Evolutionary conservation across 1,139 yeast genomes (phyloP).

Genomic region (Nakaseomyces kungkrabaensis): DNA sequence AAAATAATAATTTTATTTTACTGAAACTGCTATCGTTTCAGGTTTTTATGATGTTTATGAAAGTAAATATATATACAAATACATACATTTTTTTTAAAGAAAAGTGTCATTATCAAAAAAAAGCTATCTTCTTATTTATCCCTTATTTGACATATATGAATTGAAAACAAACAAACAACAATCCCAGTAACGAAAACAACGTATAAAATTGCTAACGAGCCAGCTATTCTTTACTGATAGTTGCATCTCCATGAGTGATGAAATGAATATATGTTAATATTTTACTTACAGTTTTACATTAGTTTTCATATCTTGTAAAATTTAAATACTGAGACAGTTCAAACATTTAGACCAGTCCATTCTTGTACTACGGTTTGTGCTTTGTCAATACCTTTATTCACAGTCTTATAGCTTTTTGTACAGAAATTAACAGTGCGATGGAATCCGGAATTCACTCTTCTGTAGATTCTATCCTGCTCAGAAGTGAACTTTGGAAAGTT

Average conservation of each 20-base stretch:
- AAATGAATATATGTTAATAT: neutral
- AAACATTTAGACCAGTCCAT: slow-evolving; percentile 15
- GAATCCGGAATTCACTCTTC: slow-evolving; percentile 10
- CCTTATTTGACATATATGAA: too few species aligned
- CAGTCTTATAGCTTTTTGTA: neutral
- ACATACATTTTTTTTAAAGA: neutral
- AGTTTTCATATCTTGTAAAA: neutral
- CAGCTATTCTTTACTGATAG: too few species aligned
- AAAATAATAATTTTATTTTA: neutral
- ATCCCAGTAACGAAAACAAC: too few species aligned
- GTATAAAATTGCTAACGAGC: too few species aligned
- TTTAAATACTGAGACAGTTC: neutral
- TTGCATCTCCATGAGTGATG: neutral
- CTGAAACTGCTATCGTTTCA: neutral
- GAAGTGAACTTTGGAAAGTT: slow-evolving; percentile 58
- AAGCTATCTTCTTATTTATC: too few species aligned
- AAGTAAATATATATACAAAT: slow-evolving; percentile 1
- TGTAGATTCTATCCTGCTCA: slow-evolving; percentile 48
- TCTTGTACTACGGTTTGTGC: slow-evolving; percentile 8
- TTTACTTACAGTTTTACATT: neutral
- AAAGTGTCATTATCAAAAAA: too few species aligned
- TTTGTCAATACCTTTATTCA: slow-evolving; percentile 30
- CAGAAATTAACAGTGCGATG: neutral
- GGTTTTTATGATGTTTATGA: slow-evolving; percentile 3
- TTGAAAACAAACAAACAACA: too few species aligned